phyloP scores from a whole-genome alignment of 2,329 filamentous ascomycete species.

The Trichoderma guizhouense region DNA sequence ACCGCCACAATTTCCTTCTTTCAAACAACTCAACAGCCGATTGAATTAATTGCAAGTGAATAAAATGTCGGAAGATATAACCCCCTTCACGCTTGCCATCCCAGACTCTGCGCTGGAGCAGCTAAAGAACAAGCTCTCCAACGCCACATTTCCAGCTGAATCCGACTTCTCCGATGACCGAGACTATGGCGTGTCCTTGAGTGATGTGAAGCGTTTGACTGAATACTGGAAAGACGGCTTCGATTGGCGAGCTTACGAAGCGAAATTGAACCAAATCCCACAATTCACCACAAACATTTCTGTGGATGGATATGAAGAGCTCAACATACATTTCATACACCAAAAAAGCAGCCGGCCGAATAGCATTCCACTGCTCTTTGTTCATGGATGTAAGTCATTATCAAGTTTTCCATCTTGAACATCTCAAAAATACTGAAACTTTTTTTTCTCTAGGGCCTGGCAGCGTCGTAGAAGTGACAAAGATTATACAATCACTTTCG shows the following conservation, averaged over 20 bases:
- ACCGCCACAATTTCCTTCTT: not conserved
- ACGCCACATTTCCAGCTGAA: slow-evolving; percentile 29
- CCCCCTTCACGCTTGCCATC: slow-evolving; percentile 35
- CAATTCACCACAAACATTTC: slow-evolving; percentile 53
- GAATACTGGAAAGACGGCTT: slow-evolving; percentile 46
- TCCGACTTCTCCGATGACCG: slow-evolving; percentile 34
- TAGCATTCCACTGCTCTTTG: slow-evolving; percentile 64
- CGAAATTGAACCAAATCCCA: slow-evolving; percentile 55
- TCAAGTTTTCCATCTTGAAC: accelerated
- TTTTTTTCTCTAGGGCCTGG: slow-evolving; percentile 51
- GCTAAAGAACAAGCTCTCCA: slow-evolving; percentile 33
- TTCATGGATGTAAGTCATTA: slow-evolving; percentile 56
- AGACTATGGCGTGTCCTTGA: slow-evolving; percentile 31
- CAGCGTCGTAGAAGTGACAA: slow-evolving; percentile 63
- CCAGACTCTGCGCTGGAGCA: slow-evolving; percentile 30
- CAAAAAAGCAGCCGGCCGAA: slow-evolving; percentile 46
- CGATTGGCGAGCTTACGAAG: slow-evolving; percentile 60
- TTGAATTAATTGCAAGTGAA: not conserved
- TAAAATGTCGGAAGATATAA: slow-evolving; percentile 23
- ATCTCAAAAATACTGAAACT: not conserved
- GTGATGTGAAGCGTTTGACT: slow-evolving; percentile 35
- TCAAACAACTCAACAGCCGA: not conserved
- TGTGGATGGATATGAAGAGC: slow-evolving; percentile 55
- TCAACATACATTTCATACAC: slow-evolving; percentile 64
- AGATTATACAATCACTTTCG: slow-evolving; percentile 52